Evolutionary conservation across 352 stramenopile species (phyloP), one percentile per base, ranked within the genome.

Genomic region (Plasmopara muralis): DNA sequence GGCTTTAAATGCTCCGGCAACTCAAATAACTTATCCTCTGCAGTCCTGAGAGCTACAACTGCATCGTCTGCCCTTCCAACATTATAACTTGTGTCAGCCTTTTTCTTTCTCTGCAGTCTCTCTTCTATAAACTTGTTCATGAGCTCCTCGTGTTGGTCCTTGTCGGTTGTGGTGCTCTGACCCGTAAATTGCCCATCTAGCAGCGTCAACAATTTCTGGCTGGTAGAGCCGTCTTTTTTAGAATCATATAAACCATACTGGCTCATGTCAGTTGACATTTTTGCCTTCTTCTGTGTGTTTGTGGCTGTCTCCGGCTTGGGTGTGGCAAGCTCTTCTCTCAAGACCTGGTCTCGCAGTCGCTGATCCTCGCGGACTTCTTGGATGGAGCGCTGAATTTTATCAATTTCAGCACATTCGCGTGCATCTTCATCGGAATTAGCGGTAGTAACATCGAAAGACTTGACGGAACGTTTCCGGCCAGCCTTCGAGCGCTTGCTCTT

Each of bases 51-150:
- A 9, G 57, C 42, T 5, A 61, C 35, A 44, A 50, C 38, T 10
- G 46, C 46, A 9, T 55, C 34, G 0, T 43, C 8, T 2, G 10
- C 39, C 16, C 40, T 31, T 9, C 4, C 34, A 30, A 7, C 13
- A 13, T 29, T 34, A 13, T 47, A 9, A 28, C 47, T 25, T 8
- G 1, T 31, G 8, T 54, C 42, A 0, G 63, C 47, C 2, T 42
- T 53, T 15, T 64, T 62, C 34, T 68, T 78, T 47, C 77, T 82
- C 18, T 78, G 65, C 35, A 92, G 47, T 47, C 70, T 71, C 61
- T 85, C 79, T 57, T 93, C 79, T 53, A 93, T 87, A 60, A 87
- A 93, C 47, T 85, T 72, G 61, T 90, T 89, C 52, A 84, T 88
- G 35, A 90, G 75, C 60, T 90, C 72, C 55, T 87, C 80, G 54